Evolutionary conservation across 2,329 filamentous ascomycete genomes (phyloP).

Genomic region (Clonostachys solani): DNA sequence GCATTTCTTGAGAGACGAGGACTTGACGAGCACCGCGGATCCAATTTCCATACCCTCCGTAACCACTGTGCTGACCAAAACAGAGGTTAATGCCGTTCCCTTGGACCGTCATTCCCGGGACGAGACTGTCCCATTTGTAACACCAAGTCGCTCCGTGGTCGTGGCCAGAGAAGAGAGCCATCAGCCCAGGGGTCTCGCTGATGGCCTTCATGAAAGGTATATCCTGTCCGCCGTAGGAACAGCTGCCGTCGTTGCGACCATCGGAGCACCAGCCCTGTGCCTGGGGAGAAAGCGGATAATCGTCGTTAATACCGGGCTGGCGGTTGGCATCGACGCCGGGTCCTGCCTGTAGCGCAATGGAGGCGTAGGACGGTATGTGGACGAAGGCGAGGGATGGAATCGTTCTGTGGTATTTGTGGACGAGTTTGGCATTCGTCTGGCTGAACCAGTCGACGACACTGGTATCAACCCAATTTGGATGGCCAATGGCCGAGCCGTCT

Average conservation of each 20-base stretch:
- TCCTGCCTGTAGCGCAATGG: constrained; percentile 28
- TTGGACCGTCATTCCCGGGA: constrained; percentile 21
- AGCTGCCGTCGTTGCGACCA: constrained; percentile 27
- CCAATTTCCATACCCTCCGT: constrained; percentile 66
- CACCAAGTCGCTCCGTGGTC: constrained; percentile 63
- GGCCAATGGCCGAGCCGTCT: constrained; percentile 18
- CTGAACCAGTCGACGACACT: constrained; percentile 41
- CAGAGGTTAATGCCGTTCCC: constrained; percentile 44
- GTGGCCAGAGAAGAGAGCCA: constrained; percentile 60
- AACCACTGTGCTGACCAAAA: constrained; percentile 65
- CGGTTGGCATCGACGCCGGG: constrained; percentile 23
- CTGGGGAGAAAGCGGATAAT: constrained; percentile 32
- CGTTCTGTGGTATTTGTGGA: constrained; percentile 17
- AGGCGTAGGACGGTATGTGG: constrained; percentile 41
- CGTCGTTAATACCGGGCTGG: constrained; percentile 41
- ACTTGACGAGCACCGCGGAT: constrained; percentile 57
- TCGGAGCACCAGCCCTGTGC: constrained; percentile 39
- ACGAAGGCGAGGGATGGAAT: constrained; percentile 44
- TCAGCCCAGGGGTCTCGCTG: constrained; percentile 45
- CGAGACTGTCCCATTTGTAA: constrained; percentile 37
- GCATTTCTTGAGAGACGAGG: constrained; percentile 33
- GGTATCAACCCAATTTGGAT: constrained; percentile 39
- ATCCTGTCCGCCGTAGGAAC: constrained; percentile 46
- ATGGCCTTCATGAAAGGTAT: constrained; percentile 60
- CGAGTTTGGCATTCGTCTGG: constrained; percentile 15